Evolutionary conservation across 225 moss, liverwort and hornwort genomes (phyloP).

Genomic region (Pseudisothecium myosuroides): DNA sequence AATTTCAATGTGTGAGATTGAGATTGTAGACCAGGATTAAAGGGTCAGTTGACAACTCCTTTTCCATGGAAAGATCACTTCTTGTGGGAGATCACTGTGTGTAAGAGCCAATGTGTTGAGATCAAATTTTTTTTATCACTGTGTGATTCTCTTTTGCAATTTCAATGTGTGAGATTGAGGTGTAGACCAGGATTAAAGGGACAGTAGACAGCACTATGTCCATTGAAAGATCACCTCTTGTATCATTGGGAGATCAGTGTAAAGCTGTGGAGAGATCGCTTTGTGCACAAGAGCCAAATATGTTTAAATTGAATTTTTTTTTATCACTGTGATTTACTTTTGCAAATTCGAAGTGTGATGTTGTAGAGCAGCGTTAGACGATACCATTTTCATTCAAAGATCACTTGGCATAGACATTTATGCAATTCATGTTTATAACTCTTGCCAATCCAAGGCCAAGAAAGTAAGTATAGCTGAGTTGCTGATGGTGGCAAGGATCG

Average conservation of each 20-base stretch:
- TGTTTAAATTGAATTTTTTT: background rate
- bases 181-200: background rate
- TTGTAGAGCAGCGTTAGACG: background rate
- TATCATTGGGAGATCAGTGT: background rate
- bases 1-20: background rate
- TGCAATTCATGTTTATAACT: no score
- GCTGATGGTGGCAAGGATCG: background rate
- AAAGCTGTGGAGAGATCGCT: background rate
- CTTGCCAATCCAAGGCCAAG: background rate
- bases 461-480: background rate
- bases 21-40: background rate
- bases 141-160: background rate
- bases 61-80: background rate
- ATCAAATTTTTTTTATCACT: background rate
- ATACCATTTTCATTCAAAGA: background rate
- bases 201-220: background rate
- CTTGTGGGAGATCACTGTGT: background rate
- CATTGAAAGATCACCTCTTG: background rate
- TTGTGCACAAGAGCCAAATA: background rate
- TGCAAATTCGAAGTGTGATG: background rate
- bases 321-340: background rate
- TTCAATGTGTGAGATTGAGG: background rate
- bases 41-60: background rate
- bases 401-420: background rate
- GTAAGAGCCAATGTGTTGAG: background rate